Evolutionary conservation across 2,329 filamentous ascomycete species (phyloP).

Genomic region (Claviceps capensis): DNA sequence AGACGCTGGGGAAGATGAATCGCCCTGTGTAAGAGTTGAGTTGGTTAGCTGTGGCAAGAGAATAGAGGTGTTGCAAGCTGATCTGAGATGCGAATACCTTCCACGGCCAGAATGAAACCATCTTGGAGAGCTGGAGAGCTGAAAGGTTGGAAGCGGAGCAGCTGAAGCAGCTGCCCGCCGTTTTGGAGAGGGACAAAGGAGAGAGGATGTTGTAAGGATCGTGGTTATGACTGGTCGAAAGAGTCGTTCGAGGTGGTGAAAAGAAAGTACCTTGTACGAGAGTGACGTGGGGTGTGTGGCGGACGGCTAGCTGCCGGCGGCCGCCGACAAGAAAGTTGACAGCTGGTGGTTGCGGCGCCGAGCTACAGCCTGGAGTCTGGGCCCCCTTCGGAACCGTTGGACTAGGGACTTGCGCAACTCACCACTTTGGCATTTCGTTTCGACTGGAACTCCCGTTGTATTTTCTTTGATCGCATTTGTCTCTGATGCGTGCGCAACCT

Average conservation of each 20-base stretch:
- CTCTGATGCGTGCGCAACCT: slow-evolving; percentile 2
- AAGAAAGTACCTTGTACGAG: neutral
- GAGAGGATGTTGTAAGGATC: neutral
- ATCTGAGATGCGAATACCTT: slow-evolving; percentile 4
- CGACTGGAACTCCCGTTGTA: too few species aligned
- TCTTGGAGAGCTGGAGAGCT: neutral
- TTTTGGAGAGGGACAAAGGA: neutral
- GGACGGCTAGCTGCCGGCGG: neutral
- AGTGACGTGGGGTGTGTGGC: neutral
- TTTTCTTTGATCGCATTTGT: neutral
- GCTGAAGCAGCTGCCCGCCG: neutral
- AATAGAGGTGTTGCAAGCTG: neutral
- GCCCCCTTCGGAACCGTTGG: neutral
- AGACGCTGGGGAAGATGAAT: slow-evolving; percentile 70
- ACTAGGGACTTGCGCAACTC: too few species aligned
- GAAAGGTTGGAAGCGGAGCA: too few species aligned
- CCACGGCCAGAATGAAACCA: slow-evolving; percentile 13
- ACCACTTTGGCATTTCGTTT: too few species aligned
- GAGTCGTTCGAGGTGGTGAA: neutral
- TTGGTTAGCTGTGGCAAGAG: neutral
- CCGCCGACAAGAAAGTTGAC: neutral
- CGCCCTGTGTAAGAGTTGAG: slow-evolving; percentile 38
- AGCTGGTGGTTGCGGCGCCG: neutral
- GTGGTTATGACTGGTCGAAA: neutral
- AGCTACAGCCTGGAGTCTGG: neutral